These are phyloP conservation scores for Thuidium tamariscinum DNA, from an alignment of 225 moss, liverwort and hornwort species.

Conservation along the genomic window DNA sequence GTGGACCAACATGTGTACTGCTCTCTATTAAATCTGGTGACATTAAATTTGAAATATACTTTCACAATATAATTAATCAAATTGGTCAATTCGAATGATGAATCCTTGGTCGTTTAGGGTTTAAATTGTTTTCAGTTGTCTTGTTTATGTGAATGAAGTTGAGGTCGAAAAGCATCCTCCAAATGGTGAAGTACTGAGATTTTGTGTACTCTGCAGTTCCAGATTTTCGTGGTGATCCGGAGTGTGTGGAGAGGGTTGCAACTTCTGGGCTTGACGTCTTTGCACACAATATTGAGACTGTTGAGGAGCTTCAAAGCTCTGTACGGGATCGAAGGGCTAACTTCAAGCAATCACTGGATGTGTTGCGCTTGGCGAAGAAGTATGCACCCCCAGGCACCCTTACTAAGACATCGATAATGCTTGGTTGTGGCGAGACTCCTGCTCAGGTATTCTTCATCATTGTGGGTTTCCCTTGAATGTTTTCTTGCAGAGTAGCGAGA, in stretches of 20 bases:
- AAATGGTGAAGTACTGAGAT: background rate
- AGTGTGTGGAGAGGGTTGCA: constrained; percentile 91
- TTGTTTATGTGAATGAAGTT: background rate
- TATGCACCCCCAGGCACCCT: constrained; percentile 82
- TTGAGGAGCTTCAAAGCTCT: constrained; percentile 86
- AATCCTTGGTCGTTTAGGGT: background rate
- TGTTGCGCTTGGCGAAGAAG: constrained; percentile 81
- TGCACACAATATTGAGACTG: constrained; percentile 84
- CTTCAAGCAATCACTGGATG: constrained; percentile 89
- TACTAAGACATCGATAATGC: constrained; percentile 96
- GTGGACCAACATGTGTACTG: background rate
- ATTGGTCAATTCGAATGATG: background rate
- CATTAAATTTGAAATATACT: background rate
- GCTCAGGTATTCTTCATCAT: constrained; percentile 39
- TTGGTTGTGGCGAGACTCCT: constrained; percentile 95
- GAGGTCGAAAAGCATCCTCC: background rate
- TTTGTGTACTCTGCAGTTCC: constrained; percentile 54
- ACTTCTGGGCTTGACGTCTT: constrained; percentile 72
- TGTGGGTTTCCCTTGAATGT: background rate
- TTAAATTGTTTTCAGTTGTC: background rate
- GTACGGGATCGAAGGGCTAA: constrained; percentile 95
- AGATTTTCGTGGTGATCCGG: constrained; percentile 82
- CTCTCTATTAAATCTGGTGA: background rate
- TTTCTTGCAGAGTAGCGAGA: background rate
- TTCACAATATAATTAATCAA: background rate